A percentile compares a stretch with the other conserved stretches of the same genome.
These are phyloP conservation scores for Rubus parviflorus DNA, from an alignment of 306 rosid species.

Conservation along the genomic window DNA sequence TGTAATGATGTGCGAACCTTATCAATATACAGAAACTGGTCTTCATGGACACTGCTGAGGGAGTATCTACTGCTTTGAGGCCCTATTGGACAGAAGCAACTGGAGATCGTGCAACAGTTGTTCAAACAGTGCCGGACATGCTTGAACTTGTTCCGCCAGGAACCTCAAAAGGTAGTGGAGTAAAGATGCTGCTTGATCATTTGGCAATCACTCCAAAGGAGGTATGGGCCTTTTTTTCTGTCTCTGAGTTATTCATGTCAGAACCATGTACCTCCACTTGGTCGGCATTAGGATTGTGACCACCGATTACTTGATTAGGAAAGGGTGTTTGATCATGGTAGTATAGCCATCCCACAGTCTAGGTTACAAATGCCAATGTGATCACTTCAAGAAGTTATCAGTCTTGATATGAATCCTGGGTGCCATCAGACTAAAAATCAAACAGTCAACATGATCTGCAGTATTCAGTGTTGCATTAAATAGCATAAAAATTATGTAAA, in stretches of 20 bases:
- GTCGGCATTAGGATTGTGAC: neutral
- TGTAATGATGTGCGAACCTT: constrained; percentile 4
- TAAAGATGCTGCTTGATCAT: constrained; percentile 76
- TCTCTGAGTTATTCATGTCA: neutral
- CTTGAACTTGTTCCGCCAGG: constrained; percentile 90
- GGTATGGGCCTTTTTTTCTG: constrained; percentile 42
- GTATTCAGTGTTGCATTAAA: neutral
- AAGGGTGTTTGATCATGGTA: neutral
- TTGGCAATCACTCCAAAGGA: constrained; percentile 70
- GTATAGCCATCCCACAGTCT: neutral
- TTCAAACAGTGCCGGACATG: constrained; percentile 87
- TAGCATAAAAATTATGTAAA: neutral
- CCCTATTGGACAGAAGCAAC: constrained; percentile 86
- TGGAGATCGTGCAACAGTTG: constrained; percentile 59
- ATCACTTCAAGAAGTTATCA: neutral
- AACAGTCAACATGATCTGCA: neutral
- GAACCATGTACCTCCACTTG: neutral
- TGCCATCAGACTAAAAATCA: too few relatives aligned
- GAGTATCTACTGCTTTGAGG: constrained; percentile 58
- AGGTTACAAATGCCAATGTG: neutral
- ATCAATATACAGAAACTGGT: constrained; percentile 65
- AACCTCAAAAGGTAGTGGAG: constrained; percentile 89
- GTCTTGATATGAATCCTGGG: too few relatives aligned
- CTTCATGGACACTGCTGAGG: constrained; percentile 66
- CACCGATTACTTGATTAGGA: neutral